These are phyloP conservation scores for Nakazawaea wyomingensis DNA, from an alignment of 805 yeast species.

Conservation along the genomic window DNA sequence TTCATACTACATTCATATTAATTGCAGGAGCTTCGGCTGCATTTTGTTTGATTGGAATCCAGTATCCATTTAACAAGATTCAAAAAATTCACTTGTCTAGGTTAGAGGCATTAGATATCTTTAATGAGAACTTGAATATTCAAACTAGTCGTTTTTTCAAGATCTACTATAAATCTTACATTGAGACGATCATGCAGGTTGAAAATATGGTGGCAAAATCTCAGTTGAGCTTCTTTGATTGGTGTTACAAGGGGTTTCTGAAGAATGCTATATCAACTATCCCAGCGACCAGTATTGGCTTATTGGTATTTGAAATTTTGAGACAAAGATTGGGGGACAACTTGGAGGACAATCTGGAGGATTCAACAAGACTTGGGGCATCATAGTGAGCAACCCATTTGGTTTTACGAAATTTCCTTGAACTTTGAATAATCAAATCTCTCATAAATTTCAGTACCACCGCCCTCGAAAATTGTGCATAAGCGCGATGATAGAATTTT, in stretches of 20 bases:
- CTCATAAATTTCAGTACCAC: background rate
- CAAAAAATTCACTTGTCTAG: conserved; percentile 78
- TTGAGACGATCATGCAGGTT: conserved; percentile 66
- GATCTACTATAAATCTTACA: conserved; percentile 69
- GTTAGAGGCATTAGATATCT: conserved; percentile 73
- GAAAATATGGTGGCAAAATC: conserved; percentile 49
- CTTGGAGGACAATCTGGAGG: conserved; percentile 13
- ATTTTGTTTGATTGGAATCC: conserved; percentile 65
- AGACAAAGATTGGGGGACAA: conserved; percentile 37
- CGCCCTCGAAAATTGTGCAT: too few species aligned
- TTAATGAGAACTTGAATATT: conserved; percentile 28
- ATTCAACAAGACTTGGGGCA: background rate
- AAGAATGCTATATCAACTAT: conserved; percentile 68
- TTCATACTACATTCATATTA: conserved; percentile 65
- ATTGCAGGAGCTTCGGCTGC: conserved; percentile 90
- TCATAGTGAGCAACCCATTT: too few species aligned
- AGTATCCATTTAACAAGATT: conserved; percentile 75
- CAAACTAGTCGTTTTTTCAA: conserved; percentile 28
- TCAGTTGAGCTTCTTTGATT: conserved; percentile 49
- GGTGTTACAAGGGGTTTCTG: conserved; percentile 76
- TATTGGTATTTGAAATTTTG: conserved; percentile 79
- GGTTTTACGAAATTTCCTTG: too few species aligned
- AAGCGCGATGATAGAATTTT: too few species aligned
- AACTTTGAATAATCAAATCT: too few species aligned
- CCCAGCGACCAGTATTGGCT: conserved; percentile 86